Evolutionary conservation across 1,284 basidiomycete genomes (phyloP), one percentile per base, ranked within the genome.

Genomic region (Austroboletus novae-zelandiae): DNA sequence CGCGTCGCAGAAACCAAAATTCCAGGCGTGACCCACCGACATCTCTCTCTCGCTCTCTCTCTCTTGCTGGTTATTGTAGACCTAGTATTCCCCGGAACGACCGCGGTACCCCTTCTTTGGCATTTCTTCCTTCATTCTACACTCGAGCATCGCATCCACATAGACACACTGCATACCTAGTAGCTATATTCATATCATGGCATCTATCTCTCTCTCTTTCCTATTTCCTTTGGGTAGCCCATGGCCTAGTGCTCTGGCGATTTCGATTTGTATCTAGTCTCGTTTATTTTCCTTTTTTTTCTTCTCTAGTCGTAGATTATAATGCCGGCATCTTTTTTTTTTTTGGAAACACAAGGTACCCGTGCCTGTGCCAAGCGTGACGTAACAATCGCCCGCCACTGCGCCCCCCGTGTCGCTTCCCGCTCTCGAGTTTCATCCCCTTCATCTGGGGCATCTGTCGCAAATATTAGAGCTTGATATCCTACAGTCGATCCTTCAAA

Each of bases 91-190:
- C 58, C 52, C 36, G 30, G 44, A 34, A 43, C 40, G 20, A 31
- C 39, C 43, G 54, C 53, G 54, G 49, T 58, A 45, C 45, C 51
- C 37, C 31, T 36, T 25, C 39, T 43, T 51, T 43, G 13, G 52
- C 61, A 53, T 56, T 31, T 37, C 10, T 18, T 20, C n/a, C 18
- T 34, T 40, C 62, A 63, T 64, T 62, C 54, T 47, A 61, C 57
- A 53, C 62, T 54, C 60, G 48, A 52, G 58, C 64, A 65, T 65
- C 63, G 53, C 63, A 68, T 61, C 54, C 11, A 55, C 52, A 55
- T 68, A 69, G 65, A 65, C 55, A 66, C 61, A 66, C 39, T 57
- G 63, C 64, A 69, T 67, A 65, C 61, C 60, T 65, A 51, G 18
- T 37, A 17, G 56, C 58, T 60, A 60, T 66, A 65, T 59, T 65